These are phyloP conservation scores for Ophiostoma sp. DNA, from an alignment of 2,329 filamentous ascomycete genomes.

Conservation along the genomic window DNA sequence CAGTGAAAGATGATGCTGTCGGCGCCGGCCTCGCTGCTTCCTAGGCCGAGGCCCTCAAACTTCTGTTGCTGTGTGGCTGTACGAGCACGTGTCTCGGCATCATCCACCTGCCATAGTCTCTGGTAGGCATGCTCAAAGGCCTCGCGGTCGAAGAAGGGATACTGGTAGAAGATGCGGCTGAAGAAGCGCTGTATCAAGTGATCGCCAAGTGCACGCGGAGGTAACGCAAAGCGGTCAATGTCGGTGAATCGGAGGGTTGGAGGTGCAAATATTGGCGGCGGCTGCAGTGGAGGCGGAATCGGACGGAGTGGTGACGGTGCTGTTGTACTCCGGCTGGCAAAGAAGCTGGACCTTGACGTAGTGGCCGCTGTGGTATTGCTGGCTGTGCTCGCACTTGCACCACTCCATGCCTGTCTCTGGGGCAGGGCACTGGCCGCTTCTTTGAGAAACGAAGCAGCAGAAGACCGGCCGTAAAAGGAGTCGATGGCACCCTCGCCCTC, in stretches of 20 bases:
- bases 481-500: conserved; percentile 6
- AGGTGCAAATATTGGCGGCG: background rate
- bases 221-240: conserved; percentile 33
- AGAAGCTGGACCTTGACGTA: background rate
- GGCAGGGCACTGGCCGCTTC: conserved; percentile 21
- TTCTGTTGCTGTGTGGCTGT: background rate
- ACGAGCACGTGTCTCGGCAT: background rate
- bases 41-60: conserved; percentile 24
- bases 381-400: background rate
- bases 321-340: background rate
- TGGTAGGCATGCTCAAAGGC: conserved; percentile 39
- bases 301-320: background rate
- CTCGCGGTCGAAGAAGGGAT: conserved; percentile 46
- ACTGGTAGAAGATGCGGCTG: conserved; percentile 43
- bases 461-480: conserved; percentile 26
- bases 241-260: background rate
- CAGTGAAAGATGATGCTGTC: conserved; percentile 44
- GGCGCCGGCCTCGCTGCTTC: conserved; percentile 29
- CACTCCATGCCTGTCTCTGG: background rate
- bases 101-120: conserved; percentile 21
- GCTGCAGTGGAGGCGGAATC: background rate
- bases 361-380: background rate
- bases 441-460: conserved; percentile 24
- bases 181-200: conserved; percentile 44
- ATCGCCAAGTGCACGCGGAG: conserved; percentile 44